phyloP scores from a whole-genome alignment of 208 protist genomes.

The Wallacemonas sp. region DNA sequence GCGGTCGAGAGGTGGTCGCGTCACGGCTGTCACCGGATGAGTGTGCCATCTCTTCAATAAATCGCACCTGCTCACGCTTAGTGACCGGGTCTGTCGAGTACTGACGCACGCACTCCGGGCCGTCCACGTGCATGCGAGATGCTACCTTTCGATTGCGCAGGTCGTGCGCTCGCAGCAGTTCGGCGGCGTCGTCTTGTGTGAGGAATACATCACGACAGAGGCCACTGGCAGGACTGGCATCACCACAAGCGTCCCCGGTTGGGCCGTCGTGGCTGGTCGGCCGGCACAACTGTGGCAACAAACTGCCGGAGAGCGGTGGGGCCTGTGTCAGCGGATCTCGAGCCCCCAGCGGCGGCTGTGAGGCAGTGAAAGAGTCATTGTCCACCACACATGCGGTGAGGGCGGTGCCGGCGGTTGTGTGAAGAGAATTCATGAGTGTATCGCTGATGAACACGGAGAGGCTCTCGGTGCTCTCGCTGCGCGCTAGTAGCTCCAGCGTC shows the following conservation, averaged over 20 bases:
- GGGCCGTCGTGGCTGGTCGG: too few species aligned
- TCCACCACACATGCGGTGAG: too few species aligned
- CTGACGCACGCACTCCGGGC: constrained; percentile 55
- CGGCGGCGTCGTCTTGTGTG: constrained; percentile 14
- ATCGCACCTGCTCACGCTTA: constrained; percentile 77
- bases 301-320: too few species aligned
- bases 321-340: too few species aligned
- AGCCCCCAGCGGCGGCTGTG: neutral
- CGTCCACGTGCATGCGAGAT: constrained; percentile 51
- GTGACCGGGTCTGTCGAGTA: constrained; percentile 72
- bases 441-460: constrained; percentile 62
- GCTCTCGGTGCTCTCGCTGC: constrained; percentile 63
- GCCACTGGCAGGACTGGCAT: neutral
- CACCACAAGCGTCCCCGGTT: neutral
- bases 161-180: constrained; percentile 27
- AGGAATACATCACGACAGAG: constrained; percentile 24
- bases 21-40: neutral
- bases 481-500: constrained; percentile 73
- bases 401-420: neutral
- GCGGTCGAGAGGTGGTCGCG: neutral
- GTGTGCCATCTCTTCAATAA: constrained; percentile 52
- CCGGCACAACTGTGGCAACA: too few species aligned
- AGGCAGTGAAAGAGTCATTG: too few species aligned
- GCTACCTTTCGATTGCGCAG: constrained; percentile 52
- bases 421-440: constrained; percentile 35